Conservation (phyloP, 768 basidiomycete species). For the Naganishia antarctica region DNA sequence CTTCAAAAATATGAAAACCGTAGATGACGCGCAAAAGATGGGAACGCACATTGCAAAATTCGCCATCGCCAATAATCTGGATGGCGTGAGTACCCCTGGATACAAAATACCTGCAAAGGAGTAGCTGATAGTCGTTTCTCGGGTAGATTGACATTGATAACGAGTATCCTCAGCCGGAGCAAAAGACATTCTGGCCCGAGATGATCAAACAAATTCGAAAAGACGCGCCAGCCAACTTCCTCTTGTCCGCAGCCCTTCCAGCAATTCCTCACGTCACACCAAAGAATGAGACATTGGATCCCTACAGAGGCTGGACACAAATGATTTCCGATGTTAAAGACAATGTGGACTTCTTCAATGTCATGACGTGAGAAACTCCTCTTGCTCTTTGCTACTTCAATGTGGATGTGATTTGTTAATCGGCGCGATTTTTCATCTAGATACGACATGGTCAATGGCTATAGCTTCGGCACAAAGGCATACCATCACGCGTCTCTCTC, state of each 20-base stretch:
- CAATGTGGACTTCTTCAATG: background rate
- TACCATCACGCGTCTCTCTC: background rate
- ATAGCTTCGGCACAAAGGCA: background rate
- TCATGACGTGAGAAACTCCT: conserved; percentile 15
- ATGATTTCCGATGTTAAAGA: background rate
- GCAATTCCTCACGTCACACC: background rate
- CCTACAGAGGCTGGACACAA: background rate
- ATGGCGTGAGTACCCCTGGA: background rate
- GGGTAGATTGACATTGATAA: background rate
- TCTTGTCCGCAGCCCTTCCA: background rate
- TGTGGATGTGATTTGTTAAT: too few species aligned
- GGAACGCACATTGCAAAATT: background rate
- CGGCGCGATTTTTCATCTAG: too few species aligned
- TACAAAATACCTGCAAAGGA: too few species aligned
- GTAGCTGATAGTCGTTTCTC: too few species aligned
- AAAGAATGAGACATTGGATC: too few species aligned
- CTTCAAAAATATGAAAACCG: background rate
- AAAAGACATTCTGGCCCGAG: background rate
- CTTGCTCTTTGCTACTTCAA: too few species aligned
- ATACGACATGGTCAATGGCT: background rate
- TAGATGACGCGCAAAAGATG: background rate
- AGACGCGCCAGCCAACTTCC: background rate
- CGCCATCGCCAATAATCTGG: background rate
- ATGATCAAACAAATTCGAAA: background rate
- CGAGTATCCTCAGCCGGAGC: background rate